Conservation (phyloP, 345 rosid species). For the Salix purpurea region DNA sequence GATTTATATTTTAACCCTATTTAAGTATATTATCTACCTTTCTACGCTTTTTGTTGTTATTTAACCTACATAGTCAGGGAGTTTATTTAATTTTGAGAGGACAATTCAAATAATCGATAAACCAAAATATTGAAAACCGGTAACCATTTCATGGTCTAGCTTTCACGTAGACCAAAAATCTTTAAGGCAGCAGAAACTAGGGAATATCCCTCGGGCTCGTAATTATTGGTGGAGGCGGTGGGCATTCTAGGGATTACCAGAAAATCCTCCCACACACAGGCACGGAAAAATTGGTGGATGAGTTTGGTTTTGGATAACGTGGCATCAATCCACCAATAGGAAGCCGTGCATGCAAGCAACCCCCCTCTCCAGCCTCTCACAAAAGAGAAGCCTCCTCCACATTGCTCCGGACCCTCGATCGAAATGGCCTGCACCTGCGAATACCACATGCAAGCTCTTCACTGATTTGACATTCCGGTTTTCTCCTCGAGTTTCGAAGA, state of each 20-base stretch:
- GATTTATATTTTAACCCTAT: no score
- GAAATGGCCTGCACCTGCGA: no score
- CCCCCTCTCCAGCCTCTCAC: slow-evolving; percentile 3
- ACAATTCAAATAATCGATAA: not conserved
- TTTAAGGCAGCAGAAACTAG: not conserved
- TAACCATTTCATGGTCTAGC: no score
- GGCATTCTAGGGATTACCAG: not conserved
- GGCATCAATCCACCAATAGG: slow-evolving; percentile 41
- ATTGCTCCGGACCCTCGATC: not conserved
- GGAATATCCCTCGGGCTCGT: slow-evolving; percentile 28
- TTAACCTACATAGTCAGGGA: no score
- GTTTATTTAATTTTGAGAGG: not conserved
- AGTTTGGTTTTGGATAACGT: slow-evolving; percentile 65
- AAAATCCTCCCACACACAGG: slow-evolving; percentile 1
- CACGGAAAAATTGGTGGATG: slow-evolving; percentile 47
- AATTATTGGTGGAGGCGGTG: slow-evolving; percentile 2
- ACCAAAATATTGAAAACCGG: no score
- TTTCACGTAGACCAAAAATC: not conserved
- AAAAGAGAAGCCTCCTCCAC: not conserved
- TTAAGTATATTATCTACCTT: no score
- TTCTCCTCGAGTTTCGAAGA: slow-evolving; percentile 8
- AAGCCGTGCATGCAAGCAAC: slow-evolving; percentile 34
- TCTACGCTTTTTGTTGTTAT: no score
- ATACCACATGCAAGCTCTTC: slow-evolving; percentile 1
- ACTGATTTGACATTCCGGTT: slow-evolving; percentile 7